A percentile compares a stretch with the other conserved stretches of the same genome.
Evolutionary conservation across 2,329 filamentous ascomycete species (phyloP).

Genomic region (Knufia fluminis): DNA sequence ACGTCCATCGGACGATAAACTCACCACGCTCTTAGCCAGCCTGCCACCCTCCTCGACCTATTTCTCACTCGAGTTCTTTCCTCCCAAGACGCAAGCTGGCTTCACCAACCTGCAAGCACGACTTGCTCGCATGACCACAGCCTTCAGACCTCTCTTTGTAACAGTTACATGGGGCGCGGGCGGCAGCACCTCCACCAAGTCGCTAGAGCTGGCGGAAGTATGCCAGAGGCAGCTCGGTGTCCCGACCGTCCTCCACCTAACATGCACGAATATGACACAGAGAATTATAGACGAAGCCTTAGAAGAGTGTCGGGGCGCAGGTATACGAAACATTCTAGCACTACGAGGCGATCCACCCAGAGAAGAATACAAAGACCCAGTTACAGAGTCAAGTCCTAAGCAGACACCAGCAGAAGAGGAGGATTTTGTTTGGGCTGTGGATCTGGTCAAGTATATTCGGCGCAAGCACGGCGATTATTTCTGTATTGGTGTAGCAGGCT

Average conservation of each 20-base stretch:
- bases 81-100: constrained; percentile 92
- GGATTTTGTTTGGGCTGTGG: constrained; percentile 80
- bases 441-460: constrained; percentile 82
- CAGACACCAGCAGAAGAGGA: constrained; percentile 7
- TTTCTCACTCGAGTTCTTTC: constrained; percentile 98
- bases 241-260: constrained; percentile 91
- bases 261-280: constrained; percentile 95
- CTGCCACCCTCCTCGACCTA: constrained; percentile 72
- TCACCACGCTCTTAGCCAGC: constrained; percentile 30
- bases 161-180: constrained; percentile 98
- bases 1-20: constrained; percentile 17
- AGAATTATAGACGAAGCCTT: constrained; percentile 77
- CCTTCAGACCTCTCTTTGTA: constrained; percentile 83
- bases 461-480: constrained; percentile 87
- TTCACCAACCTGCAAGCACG: constrained; percentile 89
- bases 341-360: constrained; percentile 84
- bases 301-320: constrained; percentile 80
- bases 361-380: constrained; percentile 71
- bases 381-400: constrained; percentile 54
- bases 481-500: constrained; percentile 86
- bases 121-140: constrained; percentile 88
- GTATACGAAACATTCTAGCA: constrained; percentile 88
- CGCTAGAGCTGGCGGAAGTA: constrained; percentile 86
- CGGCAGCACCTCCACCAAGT: constrained; percentile 82
- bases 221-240: constrained; percentile 86